phyloP scores from a whole-genome alignment of 2,329 filamentous ascomycete genomes.

The Phyllosticta capitalensis region DNA sequence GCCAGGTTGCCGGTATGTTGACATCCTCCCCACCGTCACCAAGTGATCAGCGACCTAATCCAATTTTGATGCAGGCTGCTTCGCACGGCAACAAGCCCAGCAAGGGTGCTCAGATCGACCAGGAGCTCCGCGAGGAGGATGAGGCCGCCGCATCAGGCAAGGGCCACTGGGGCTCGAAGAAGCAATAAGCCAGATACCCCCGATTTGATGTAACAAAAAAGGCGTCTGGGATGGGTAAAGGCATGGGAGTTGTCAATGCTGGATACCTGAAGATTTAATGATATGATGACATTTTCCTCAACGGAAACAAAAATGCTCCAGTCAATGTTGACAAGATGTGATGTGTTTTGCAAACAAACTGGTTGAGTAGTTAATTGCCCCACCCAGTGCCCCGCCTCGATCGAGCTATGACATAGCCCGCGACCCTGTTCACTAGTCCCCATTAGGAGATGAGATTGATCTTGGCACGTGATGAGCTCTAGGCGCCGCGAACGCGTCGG shows the following conservation, averaged over 20 bases:
- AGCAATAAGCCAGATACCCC: background rate
- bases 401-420: background rate
- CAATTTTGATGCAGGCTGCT: constrained; percentile 39
- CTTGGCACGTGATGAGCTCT: background rate
- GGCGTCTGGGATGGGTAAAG: background rate
- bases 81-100: constrained; percentile 65
- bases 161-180: constrained; percentile 27
- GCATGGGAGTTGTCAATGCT: background rate
- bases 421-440: background rate
- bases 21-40: constrained; percentile 1
- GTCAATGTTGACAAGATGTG: background rate
- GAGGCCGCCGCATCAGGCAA: constrained; percentile 55
- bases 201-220: background rate
- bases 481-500: background rate
- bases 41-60: background rate
- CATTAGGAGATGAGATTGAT: background rate
- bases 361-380: background rate
- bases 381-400: background rate
- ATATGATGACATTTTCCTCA: background rate
- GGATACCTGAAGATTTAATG: background rate
- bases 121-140: constrained; percentile 58
- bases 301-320: background rate
- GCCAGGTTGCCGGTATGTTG: constrained; percentile 39
- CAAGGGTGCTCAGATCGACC: constrained; percentile 62
- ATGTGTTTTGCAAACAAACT: background rate